These are phyloP conservation scores for Diaporthe citriasiana DNA, from an alignment of 2,329 filamentous ascomycete genomes.

Conservation along the genomic window DNA sequence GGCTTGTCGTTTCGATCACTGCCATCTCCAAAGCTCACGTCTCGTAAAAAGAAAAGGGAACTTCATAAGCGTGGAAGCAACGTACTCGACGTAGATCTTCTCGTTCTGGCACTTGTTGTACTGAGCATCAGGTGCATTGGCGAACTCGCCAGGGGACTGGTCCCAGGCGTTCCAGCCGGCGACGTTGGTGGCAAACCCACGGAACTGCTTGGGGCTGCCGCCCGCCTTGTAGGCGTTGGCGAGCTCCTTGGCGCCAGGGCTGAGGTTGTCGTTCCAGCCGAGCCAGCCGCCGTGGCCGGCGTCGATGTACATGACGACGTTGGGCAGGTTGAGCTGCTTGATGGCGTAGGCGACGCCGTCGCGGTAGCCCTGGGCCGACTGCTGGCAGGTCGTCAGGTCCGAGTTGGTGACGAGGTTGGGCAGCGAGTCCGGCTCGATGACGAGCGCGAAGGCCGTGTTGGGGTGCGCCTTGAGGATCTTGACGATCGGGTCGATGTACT, in stretches of 20 bases:
- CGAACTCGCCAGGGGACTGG: conserved; percentile 57
- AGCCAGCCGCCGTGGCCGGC: conserved; percentile 72
- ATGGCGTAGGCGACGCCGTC: conserved; percentile 68
- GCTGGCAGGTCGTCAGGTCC: conserved; percentile 66
- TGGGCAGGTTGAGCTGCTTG: conserved; percentile 65
- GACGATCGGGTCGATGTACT: conserved; percentile 64
- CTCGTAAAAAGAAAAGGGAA: too few species aligned
- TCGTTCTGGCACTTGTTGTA: conserved; percentile 22
- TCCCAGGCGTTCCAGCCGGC: conserved; percentile 69
- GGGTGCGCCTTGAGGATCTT: conserved; percentile 66
- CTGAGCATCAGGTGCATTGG: conserved; percentile 54
- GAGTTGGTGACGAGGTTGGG: conserved; percentile 75
- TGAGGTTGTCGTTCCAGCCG: conserved; percentile 69
- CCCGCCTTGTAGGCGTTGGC: conserved; percentile 64
- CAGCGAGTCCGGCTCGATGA: conserved; percentile 73
- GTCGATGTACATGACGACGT: conserved; percentile 71
- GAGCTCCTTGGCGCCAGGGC: conserved; percentile 62
- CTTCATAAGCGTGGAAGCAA: conserved; percentile 47
- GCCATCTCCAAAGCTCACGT: too few species aligned
- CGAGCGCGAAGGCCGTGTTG: conserved; percentile 59
- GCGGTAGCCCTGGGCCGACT: conserved; percentile 67
- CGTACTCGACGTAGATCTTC: conserved; percentile 58
- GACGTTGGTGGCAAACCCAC: conserved; percentile 70
- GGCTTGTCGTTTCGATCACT: too few species aligned
- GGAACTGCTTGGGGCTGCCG: conserved; percentile 63